Conservation (phyloP, 2,329 filamentous ascomycete species). For the Apiospora kogelbergensis region DNA sequence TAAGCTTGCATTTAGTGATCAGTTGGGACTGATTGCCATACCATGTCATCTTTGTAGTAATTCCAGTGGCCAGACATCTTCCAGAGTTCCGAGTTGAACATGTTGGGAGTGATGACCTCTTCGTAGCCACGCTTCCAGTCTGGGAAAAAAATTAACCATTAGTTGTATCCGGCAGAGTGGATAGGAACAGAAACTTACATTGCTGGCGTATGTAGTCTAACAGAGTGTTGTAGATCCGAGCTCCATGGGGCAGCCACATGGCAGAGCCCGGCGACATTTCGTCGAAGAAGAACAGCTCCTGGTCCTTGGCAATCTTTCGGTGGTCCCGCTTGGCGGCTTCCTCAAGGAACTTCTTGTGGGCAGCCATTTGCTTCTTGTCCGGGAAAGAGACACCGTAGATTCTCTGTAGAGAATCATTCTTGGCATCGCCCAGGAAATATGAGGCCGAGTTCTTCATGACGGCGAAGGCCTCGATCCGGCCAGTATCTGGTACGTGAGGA, state of each 20-base stretch:
- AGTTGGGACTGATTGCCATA: constrained; percentile 39
- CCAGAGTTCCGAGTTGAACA: constrained; percentile 93
- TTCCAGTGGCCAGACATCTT: constrained; percentile 94
- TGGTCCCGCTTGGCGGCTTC: constrained; percentile 98
- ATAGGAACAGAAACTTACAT: constrained; percentile 37
- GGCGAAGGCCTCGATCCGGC: constrained; percentile 91
- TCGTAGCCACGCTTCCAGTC: constrained; percentile 89
- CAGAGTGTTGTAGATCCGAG: constrained; percentile 89
- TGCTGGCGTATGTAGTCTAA: constrained; percentile 79
- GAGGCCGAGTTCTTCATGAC: constrained; percentile 77
- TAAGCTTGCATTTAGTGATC: not conserved
- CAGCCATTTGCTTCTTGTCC: constrained; percentile 91
- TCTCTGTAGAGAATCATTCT: constrained; percentile 92
- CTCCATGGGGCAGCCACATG: constrained; percentile 91
- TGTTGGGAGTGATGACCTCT: constrained; percentile 94
- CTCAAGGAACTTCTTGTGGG: constrained; percentile 92
- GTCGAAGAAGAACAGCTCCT: constrained; percentile 97
- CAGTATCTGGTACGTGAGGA: constrained; percentile 90
- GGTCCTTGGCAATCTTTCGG: constrained; percentile 87
- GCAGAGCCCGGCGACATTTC: constrained; percentile 89
- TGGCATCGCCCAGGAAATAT: constrained; percentile 92
- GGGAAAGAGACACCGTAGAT: constrained; percentile 96
- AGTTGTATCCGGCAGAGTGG: not conserved
- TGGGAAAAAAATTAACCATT: not conserved
- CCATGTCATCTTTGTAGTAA: constrained; percentile 92